Percentiles rank a stretch among this genome's conserved stretches.
phyloP scores from a whole-genome alignment of 495 filamentous ascomycete species.

The Poronia punctata region DNA sequence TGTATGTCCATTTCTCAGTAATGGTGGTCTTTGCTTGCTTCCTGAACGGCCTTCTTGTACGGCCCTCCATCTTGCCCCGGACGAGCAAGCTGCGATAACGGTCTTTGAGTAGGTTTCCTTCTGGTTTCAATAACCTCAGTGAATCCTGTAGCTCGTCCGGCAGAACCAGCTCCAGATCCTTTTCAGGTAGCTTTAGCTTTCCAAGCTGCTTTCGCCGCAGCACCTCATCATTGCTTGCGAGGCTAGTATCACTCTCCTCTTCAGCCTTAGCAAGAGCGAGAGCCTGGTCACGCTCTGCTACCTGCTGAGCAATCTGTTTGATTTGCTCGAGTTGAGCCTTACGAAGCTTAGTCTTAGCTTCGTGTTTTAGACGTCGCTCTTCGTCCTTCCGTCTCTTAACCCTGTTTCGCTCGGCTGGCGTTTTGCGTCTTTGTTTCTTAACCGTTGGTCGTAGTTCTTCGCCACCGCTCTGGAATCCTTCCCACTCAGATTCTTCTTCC shows the following conservation, averaged over 20 bases:
- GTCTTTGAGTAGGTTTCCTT: constrained; percentile 88
- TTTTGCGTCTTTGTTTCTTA: constrained; percentile 76
- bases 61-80: constrained; percentile 77
- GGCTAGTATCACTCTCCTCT: constrained; percentile 33
- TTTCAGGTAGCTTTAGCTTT: constrained; percentile 68
- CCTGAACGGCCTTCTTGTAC: constrained; percentile 66
- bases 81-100: constrained; percentile 83
- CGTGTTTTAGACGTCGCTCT: constrained; percentile 63
- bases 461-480: constrained; percentile 63
- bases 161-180: constrained; percentile 78
- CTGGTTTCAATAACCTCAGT: constrained; percentile 78
- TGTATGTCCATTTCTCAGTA: constrained; percentile 95
- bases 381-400: constrained; percentile 80
- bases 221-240: constrained; percentile 51
- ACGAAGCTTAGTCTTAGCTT: constrained; percentile 62
- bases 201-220: constrained; percentile 72
- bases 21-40: constrained; percentile 70
- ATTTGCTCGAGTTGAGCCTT: constrained; percentile 59
- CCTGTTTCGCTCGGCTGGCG: constrained; percentile 77
- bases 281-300: constrained; percentile 43
- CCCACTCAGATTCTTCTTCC: constrained; percentile 84
- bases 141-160: constrained; percentile 93
- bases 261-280: constrained; percentile 31
- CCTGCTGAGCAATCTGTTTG: constrained; percentile 55
- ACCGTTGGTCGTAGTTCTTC: constrained; percentile 58